A percentile compares a stretch with the other conserved stretches of the same genome.
Conservation (phyloP, 352 stramenopile genomes). For the Globisporangium takayamanum region DNA sequence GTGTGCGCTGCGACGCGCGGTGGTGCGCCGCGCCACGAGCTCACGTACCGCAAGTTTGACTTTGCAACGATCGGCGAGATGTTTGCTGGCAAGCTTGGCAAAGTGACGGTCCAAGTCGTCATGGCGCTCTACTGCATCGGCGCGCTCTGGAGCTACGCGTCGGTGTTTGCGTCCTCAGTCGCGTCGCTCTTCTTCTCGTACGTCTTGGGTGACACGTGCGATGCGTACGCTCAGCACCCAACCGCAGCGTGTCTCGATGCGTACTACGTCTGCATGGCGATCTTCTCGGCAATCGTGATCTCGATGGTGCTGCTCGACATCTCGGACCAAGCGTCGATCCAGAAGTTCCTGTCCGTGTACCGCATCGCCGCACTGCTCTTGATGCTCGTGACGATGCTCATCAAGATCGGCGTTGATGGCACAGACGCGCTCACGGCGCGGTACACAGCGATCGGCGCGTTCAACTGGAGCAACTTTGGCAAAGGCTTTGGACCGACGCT, state of each 20-base stretch:
- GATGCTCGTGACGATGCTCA: conserved; percentile 71
- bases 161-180: conserved; percentile 82
- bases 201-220: conserved; percentile 50
- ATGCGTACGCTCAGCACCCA: conserved; percentile 52
- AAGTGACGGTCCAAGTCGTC: conserved; percentile 57
- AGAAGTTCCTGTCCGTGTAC: conserved; percentile 80
- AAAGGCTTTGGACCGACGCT: conserved; percentile 76
- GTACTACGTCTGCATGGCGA: conserved; percentile 73
- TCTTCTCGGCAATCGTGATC: conserved; percentile 72
- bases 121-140: conserved; percentile 73
- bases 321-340: conserved; percentile 71
- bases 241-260: conserved; percentile 44
- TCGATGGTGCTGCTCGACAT: conserved; percentile 83
- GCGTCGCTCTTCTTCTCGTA: conserved; percentile 76
- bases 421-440: conserved; percentile 28
- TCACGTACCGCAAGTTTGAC: conserved; percentile 86
- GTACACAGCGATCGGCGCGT: conserved; percentile 38
- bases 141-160: conserved; percentile 79
- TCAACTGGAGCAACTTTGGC: conserved; percentile 79
- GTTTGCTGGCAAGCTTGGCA: conserved; percentile 71
- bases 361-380: conserved; percentile 69
- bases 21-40: conserved; percentile 45
- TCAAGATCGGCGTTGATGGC: conserved; percentile 67
- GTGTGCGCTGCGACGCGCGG: conserved; percentile 50
- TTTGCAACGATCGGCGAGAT: conserved; percentile 78